These are phyloP conservation scores for Aspergillus chevalieri DNA, from an alignment of 2,329 filamentous ascomycete species.

Conservation along the genomic window DNA sequence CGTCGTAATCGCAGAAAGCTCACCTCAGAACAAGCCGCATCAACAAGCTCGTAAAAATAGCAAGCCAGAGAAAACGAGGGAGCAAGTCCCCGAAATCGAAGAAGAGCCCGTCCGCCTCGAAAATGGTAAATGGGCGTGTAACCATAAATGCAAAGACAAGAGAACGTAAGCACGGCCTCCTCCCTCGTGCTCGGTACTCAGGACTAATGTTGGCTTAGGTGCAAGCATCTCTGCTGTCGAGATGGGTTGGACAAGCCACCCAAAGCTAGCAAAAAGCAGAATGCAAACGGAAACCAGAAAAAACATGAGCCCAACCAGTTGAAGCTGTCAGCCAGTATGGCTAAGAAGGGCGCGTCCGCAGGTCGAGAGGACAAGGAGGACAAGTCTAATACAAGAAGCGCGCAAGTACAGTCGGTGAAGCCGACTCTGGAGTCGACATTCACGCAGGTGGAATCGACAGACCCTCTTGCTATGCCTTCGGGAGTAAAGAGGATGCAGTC, in stretches of 20 bases:
- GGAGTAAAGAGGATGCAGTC: constrained; percentile 8
- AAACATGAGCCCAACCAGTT: constrained; percentile 22
- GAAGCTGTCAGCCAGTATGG: constrained; percentile 23
- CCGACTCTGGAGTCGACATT: not conserved
- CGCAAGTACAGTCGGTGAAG: not conserved
- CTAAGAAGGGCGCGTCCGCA: constrained; percentile 8
- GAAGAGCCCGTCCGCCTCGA: constrained; percentile 50
- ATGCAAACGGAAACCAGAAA: constrained; percentile 11
- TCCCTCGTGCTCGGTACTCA: constrained; percentile 15
- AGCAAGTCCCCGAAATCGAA: constrained; percentile 10
- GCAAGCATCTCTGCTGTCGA: constrained; percentile 67
- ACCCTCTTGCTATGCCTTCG: not conserved
- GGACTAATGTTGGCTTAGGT: constrained; percentile 39
- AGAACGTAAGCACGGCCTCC: constrained; percentile 25
- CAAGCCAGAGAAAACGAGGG: constrained; percentile 6
- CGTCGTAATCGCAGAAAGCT: constrained; percentile 9
- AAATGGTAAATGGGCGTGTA: constrained; percentile 70
- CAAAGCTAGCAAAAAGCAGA: constrained; percentile 30
- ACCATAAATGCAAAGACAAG: constrained; percentile 62
- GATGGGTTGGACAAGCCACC: constrained; percentile 63
- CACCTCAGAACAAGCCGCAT: not conserved
- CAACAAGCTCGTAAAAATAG: constrained; percentile 2
- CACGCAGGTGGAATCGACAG: not conserved
- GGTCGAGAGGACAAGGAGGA: not conserved
- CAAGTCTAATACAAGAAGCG: not conserved